Evolutionary conservation across 2,329 filamentous ascomycete species (phyloP).

Genomic region (Penicillium sp.): DNA sequence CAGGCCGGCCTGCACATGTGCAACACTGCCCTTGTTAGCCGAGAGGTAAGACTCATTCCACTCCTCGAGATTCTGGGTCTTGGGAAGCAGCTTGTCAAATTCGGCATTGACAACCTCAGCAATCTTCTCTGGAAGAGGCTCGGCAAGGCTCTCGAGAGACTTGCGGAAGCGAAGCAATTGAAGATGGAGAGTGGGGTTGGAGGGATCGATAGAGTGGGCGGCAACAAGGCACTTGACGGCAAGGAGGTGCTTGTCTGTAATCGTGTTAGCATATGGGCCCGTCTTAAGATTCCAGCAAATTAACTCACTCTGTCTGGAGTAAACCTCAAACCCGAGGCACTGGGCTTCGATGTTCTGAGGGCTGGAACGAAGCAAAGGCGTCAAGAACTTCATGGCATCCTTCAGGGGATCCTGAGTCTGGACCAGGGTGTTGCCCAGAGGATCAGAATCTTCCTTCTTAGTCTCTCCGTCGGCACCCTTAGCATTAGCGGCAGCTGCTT

Average conservation of each 20-base stretch:
- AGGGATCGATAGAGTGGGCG: conserved; percentile 64
- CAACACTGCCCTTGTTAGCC: conserved; percentile 60
- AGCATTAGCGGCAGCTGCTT: conserved; percentile 60
- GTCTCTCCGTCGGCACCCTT: conserved; percentile 56
- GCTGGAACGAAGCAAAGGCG: conserved; percentile 75
- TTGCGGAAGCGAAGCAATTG: conserved; percentile 69
- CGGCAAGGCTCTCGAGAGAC: conserved; percentile 55
- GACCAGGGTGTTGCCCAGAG: conserved; percentile 73
- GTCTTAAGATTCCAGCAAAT: neutral
- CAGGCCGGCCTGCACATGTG: conserved; percentile 63
- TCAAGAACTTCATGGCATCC: conserved; percentile 83
- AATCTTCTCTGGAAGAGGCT: conserved; percentile 63
- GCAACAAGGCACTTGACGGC: conserved; percentile 82
- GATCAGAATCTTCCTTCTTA: conserved; percentile 90
- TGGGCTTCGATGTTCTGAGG: conserved; percentile 79
- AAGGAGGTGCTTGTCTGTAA: conserved; percentile 76
- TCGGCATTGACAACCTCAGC: conserved; percentile 67
- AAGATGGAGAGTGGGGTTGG: conserved; percentile 70
- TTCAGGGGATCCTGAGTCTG: conserved; percentile 78
- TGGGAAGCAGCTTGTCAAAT: conserved; percentile 60
- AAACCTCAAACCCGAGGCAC: conserved; percentile 84
- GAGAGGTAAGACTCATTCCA: conserved; percentile 66
- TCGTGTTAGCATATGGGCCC: conserved; percentile 18
- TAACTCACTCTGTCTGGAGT: conserved; percentile 72
- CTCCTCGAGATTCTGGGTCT: conserved; percentile 55